Conservation (phyloP, 768 basidiomycete genomes). For the Tylopilus sp. region DNA sequence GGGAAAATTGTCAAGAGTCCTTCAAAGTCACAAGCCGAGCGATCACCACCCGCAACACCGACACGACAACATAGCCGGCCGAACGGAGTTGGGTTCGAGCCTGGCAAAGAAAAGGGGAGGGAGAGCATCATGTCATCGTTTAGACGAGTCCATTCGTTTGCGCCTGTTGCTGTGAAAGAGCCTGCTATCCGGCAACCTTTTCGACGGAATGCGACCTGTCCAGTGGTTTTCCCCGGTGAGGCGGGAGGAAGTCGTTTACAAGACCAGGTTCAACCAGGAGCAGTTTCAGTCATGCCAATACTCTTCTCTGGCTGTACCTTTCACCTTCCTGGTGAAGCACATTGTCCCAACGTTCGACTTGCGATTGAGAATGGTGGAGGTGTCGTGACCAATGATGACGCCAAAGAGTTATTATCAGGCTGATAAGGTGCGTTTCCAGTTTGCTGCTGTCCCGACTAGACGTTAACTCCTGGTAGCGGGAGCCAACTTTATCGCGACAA, state of each 20-base stretch:
- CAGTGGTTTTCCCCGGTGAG: slow-evolving; percentile 12
- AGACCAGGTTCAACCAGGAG: background rate
- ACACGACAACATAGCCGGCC: slow-evolving; percentile 12
- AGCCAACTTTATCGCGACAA: slow-evolving; percentile 65
- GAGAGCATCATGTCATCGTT: slow-evolving; percentile 54
- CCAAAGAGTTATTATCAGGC: slow-evolving; percentile 59
- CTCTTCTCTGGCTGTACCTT: slow-evolving; percentile 60
- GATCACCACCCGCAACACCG: slow-evolving; percentile 17
- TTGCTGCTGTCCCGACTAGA: background rate
- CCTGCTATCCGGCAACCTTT: slow-evolving; percentile 41
- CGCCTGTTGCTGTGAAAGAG: slow-evolving; percentile 32
- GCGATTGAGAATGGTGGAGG: slow-evolving; percentile 64
- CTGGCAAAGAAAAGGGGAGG: slow-evolving; percentile 19
- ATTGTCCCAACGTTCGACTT: slow-evolving; percentile 47
- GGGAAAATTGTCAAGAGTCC: slow-evolving; percentile 63
- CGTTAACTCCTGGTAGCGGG: slow-evolving; percentile 47
- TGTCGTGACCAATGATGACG: slow-evolving; percentile 41
- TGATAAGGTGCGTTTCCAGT: slow-evolving; percentile 55
- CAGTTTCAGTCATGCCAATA: background rate
- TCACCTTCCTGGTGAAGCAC: slow-evolving; percentile 65
- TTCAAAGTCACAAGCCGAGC: slow-evolving; percentile 38
- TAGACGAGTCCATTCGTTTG: slow-evolving; percentile 64
- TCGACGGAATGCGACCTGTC: slow-evolving; percentile 37
- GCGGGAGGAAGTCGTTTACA: slow-evolving; percentile 16
- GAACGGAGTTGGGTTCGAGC: background rate